Evolutionary conservation across 2,329 filamentous ascomycete genomes (phyloP), one percentile per base, ranked within the genome.

Genomic region (Botrytis fabae): DNA sequence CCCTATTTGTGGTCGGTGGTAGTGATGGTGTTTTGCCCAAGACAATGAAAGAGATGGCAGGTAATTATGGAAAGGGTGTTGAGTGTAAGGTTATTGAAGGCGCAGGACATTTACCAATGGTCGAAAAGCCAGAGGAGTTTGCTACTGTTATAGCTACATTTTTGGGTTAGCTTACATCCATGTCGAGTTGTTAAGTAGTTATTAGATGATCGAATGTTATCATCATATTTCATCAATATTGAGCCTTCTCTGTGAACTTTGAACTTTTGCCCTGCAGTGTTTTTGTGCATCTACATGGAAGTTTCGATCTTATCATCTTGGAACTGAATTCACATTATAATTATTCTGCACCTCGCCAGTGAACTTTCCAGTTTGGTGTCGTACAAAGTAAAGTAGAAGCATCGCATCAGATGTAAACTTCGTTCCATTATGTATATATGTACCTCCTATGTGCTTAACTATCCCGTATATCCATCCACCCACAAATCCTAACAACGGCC

Each of bases 91-190:
- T 92, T 73, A 87, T 97, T 16, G 88, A 92, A 0, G 84, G 86
- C 14, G 90, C 93, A 0, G 94, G 94, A 0, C 94, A 97, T 83
- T 82, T 97, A 78, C 94, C 94, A 0, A 97, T 97, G 93, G 90
- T 90, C 65, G 94, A 97, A 82, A 87, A 89, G 76, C 90, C 92
- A 0, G 82, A 85, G 73, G 89, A 86, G 6, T 94, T 95, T 80
- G 91, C 91, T 80, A 83, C 86, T 42, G 88, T 88, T 63, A 84
- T 95, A 3, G 83, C 85, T 60, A 83, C 81, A 14, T 93, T 92
- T 75, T 77, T 93, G 73, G 64, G 65, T 40, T 68, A 38, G 28
- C 32, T 72, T 20, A 5, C 20, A 40, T 28, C 32, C 8, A 9
- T 35, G n/a, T 28, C 18, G 6, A 40, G 46, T 40, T 28, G 5